phyloP scores from a whole-genome alignment of 768 basidiomycete genomes.

The Collybiopsis confluens region DNA sequence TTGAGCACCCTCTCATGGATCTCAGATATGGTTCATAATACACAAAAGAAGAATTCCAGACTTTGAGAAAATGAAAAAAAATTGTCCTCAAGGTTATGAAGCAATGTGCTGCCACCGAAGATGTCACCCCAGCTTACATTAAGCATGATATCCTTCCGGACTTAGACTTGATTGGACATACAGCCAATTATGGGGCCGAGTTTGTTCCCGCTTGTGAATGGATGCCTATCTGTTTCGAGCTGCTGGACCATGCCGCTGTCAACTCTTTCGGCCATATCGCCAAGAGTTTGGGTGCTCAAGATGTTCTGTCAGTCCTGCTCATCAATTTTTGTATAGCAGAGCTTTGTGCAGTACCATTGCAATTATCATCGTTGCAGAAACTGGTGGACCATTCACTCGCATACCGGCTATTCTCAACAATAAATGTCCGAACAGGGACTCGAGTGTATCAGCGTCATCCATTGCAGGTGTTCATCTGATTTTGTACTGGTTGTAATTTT shows the following conservation, averaged over 20 bases:
- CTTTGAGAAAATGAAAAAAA: slow-evolving; percentile 99
- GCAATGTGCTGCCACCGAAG: slow-evolving; percentile 97
- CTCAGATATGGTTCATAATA: slow-evolving; percentile 99
- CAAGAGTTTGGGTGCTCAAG: slow-evolving; percentile 98
- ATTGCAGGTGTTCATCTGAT: slow-evolving; percentile 77
- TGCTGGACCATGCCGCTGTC: slow-evolving; percentile 96
- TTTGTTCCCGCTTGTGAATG: slow-evolving; percentile 98
- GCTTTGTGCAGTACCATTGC: slow-evolving; percentile 97
- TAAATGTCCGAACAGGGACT: slow-evolving; percentile 95
- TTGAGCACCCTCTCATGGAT: slow-evolving; percentile 99
- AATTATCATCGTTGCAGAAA: slow-evolving; percentile 93
- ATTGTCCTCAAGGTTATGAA: slow-evolving; percentile 99
- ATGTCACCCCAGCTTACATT: slow-evolving; percentile 93
- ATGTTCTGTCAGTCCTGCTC: slow-evolving; percentile 90
- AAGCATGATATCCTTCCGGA: slow-evolving; percentile 97
- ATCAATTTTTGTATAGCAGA: slow-evolving; percentile 98
- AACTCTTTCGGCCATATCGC: slow-evolving; percentile 99
- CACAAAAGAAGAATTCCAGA: slow-evolving; percentile 98
- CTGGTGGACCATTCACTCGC: slow-evolving; percentile 95
- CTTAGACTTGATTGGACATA: slow-evolving; percentile 99
- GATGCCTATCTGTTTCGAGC: slow-evolving; percentile 99
- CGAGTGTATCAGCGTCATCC: slow-evolving; percentile 86
- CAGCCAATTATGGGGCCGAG: slow-evolving; percentile 98
- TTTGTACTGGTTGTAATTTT: too few relatives aligned
- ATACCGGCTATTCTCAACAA: slow-evolving; percentile 99